phyloP scores from a whole-genome alignment of 164 flowering plant genomes.

The Macadamia tetraphylla region DNA sequence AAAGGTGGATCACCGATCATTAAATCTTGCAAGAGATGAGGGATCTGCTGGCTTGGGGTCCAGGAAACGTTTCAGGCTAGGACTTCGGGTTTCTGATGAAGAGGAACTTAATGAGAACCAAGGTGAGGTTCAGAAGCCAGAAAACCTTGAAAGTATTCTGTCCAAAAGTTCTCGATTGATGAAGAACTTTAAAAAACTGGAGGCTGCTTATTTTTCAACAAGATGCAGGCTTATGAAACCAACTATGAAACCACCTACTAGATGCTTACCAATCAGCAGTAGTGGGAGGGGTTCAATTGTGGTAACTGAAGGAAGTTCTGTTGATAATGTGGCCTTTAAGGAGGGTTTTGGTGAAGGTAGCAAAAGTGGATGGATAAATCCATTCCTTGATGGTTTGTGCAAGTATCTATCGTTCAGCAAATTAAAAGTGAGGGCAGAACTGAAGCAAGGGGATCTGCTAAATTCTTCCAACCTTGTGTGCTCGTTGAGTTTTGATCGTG shows the following conservation, averaged over 20 bases:
- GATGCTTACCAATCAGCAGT: conserved; percentile 42
- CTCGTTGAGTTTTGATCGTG: conserved; percentile 88
- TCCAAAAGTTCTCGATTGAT: conserved; percentile 61
- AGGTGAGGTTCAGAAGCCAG: conserved; percentile 30
- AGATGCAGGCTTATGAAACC: conserved; percentile 48
- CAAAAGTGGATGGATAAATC: conserved; percentile 68
- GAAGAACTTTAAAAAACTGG: conserved; percentile 83
- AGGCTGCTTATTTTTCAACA: conserved; percentile 73
- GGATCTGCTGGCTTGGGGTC: conserved; percentile 40
- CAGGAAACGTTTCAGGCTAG: conserved; percentile 54
- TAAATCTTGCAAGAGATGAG: conserved; percentile 30
- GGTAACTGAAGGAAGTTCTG: conserved; percentile 70
- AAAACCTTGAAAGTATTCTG: conserved; percentile 34
- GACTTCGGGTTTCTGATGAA: conserved; percentile 16
- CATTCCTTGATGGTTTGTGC: conserved; percentile 89
- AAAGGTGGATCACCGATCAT: conserved; percentile 20
- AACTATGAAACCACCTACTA: conserved; percentile 21
- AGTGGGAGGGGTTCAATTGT: conserved; percentile 53
- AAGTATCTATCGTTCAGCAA: conserved; percentile 81
- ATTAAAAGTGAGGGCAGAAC: conserved; percentile 76
- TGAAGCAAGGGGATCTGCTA: conserved; percentile 91
- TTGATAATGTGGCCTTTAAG: conserved; percentile 47
- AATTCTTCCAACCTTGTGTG: conserved; percentile 91
- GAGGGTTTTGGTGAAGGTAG: conserved; percentile 30
- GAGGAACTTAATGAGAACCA: conserved; percentile 35